Percentiles rank a stretch among this genome's conserved stretches.
phyloP scores from a whole-genome alignment of 164 flowering plant genomes.

The Aristolochia californica region DNA sequence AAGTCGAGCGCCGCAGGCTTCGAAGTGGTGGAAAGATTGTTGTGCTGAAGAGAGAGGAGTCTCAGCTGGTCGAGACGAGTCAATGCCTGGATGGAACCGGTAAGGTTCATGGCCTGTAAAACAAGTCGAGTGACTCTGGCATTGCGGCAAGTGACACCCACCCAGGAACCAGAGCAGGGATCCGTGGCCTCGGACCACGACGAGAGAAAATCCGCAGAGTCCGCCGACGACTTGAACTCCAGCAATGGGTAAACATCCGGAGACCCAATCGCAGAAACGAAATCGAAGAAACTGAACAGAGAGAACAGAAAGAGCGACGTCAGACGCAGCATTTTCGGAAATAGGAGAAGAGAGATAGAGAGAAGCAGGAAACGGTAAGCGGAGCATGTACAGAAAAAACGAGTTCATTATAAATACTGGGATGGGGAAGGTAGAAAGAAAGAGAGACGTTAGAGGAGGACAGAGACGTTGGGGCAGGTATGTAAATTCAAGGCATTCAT shows the following conservation, averaged over 20 bases:
- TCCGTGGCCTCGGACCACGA: conserved; percentile 27
- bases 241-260: conserved; percentile 17
- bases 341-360: conserved; percentile 1
- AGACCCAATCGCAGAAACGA: conserved; percentile 3
- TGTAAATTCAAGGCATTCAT: no score
- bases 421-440: neutral
- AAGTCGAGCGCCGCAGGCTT: conserved; percentile 7
- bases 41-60: conserved; percentile 31
- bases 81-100: conserved; percentile 22
- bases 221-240: conserved; percentile 22
- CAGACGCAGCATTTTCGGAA: neutral
- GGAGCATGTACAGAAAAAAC: neutral
- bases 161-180: conserved; percentile 33
- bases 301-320: neutral
- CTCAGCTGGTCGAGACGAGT: conserved; percentile 25
- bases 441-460: neutral
- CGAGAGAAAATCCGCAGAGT: conserved; percentile 14
- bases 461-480: neutral
- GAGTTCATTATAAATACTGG: no score
- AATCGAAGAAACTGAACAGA: conserved; percentile 6
- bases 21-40: conserved; percentile 13
- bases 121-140: conserved; percentile 31
- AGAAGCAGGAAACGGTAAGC: neutral
- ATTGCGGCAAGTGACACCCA: conserved; percentile 33
- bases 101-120: conserved; percentile 28